A percentile compares a stretch with the other conserved stretches of the same genome.
Conservation (phyloP, 2,329 filamentous ascomycete species). For the Chalaropsis thielavioides region DNA sequence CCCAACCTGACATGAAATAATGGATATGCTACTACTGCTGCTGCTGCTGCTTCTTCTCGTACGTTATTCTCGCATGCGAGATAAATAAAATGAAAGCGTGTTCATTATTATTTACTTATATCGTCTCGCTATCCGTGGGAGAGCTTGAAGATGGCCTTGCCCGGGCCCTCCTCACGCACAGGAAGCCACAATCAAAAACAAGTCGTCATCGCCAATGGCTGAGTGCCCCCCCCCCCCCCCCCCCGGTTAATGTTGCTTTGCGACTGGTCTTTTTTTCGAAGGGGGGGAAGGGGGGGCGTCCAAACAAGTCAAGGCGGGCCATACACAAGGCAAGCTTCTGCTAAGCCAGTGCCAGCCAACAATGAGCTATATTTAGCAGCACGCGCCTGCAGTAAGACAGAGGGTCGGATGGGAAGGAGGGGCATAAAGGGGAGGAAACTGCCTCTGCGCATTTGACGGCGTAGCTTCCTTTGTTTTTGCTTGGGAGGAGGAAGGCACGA, state of each 20-base stretch:
- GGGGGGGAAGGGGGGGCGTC: not conserved
- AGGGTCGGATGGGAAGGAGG: not conserved
- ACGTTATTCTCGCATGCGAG: no score
- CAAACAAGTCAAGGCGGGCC: not conserved
- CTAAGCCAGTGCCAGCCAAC: not conserved
- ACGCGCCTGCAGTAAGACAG: not conserved
- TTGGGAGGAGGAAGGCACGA: not conserved
- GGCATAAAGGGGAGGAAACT: not conserved
- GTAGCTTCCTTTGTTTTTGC: not conserved
- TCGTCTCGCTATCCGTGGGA: no score
- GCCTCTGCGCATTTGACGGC: no score
- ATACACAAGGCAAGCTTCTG: not conserved
- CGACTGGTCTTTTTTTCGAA: not conserved
- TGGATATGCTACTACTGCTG: no score
- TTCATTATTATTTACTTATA: no score
- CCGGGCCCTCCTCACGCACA: not conserved
- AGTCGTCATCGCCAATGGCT: constrained; percentile 4
- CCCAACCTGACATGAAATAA: no score
- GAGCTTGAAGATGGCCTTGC: no score
- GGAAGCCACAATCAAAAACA: not conserved
- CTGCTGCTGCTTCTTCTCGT: not conserved
- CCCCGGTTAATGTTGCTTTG: not conserved
- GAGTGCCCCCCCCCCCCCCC: no score
- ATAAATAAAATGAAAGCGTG: no score
- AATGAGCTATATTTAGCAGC: not conserved